Evolutionary conservation across 192 early-diverging fungal genomes (phyloP).

Genomic region (Lobulomyces angularis): DNA sequence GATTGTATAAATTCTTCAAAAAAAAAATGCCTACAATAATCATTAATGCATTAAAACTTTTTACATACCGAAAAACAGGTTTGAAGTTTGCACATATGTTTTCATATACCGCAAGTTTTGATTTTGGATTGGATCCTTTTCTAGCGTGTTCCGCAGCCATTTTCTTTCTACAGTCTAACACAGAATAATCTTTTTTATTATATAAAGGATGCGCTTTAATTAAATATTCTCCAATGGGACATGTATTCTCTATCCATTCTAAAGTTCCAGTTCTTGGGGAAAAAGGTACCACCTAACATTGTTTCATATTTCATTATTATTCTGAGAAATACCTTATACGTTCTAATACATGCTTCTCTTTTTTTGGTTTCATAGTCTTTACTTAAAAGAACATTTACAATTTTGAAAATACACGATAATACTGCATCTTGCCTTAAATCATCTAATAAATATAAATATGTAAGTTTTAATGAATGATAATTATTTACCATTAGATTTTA

Average conservation of each 20-base stretch:
- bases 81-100: constrained; percentile 31
- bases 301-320: too few species aligned
- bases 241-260: constrained; percentile 44
- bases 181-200: constrained; percentile 21
- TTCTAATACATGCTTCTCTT: constrained; percentile 32
- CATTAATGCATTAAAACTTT: too few species aligned
- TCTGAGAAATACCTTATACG: too few species aligned
- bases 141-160: constrained; percentile 25
- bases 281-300: constrained; percentile 45
- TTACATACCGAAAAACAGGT: constrained; percentile 56
- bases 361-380: constrained; percentile 30
- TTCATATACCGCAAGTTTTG: constrained; percentile 42
- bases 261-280: constrained; percentile 34
- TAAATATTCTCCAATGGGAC: constrained; percentile 32
- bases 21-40: constrained; percentile 68
- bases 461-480: constrained; percentile 1
- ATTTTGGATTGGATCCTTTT: constrained; percentile 26
- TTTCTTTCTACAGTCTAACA: constrained; percentile 21
- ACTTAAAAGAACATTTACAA: constrained; percentile 46
- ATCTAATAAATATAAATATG: constrained; percentile 20
- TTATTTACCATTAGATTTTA: constrained; percentile 23
- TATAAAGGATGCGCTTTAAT: constrained; percentile 23
- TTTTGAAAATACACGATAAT: constrained; percentile 51
- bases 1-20: constrained; percentile 49
- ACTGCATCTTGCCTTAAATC: constrained; percentile 69